A percentile compares a stretch with the other conserved stretches of the same genome.
phyloP scores from a whole-genome alignment of 2,329 filamentous ascomycete species.

The Colletotrichum karsti region DNA sequence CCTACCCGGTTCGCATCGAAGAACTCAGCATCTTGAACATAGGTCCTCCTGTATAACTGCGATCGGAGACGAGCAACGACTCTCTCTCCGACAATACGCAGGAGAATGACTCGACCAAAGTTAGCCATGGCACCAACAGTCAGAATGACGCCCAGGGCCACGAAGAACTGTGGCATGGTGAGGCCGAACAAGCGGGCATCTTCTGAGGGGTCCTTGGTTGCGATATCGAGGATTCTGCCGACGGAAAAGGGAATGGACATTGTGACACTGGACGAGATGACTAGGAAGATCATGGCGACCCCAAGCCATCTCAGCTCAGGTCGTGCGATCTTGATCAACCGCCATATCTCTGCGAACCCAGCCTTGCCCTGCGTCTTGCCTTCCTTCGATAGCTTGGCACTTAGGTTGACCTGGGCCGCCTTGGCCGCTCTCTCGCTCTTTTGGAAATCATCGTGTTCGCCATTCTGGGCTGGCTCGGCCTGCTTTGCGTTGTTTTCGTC shows the following conservation, averaged over 20 bases:
- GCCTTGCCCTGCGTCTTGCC: conserved; percentile 66
- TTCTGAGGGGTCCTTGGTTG: conserved; percentile 76
- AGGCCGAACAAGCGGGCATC: conserved; percentile 82
- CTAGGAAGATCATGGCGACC: conserved; percentile 82
- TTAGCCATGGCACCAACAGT: conserved; percentile 88
- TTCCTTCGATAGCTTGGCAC: conserved; percentile 87
- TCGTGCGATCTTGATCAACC: conserved; percentile 86
- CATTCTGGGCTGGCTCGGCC: conserved; percentile 41
- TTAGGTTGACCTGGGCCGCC: conserved; percentile 89
- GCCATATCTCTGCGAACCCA: conserved; percentile 80
- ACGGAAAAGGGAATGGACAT: conserved; percentile 98
- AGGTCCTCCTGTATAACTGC: conserved; percentile 89
- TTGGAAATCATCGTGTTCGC: conserved; percentile 54
- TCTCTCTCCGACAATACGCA: conserved; percentile 93
- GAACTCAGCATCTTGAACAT: conserved; percentile 98
- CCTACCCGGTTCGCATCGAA: conserved; percentile 98
- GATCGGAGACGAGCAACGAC: conserved; percentile 91
- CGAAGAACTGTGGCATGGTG: conserved; percentile 87
- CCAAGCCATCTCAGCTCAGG: conserved; percentile 83
- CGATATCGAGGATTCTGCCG: conserved; percentile 92
- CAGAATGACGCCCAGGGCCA: conserved; percentile 78
- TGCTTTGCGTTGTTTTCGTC: conserved; percentile 34
- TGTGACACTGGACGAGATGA: conserved; percentile 90
- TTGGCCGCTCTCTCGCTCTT: conserved; percentile 86
- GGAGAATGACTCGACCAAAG: conserved; percentile 91